Evolutionary conservation across 2,329 filamentous ascomycete genomes (phyloP).

Genomic region (Colletotrichum tropicicola): DNA sequence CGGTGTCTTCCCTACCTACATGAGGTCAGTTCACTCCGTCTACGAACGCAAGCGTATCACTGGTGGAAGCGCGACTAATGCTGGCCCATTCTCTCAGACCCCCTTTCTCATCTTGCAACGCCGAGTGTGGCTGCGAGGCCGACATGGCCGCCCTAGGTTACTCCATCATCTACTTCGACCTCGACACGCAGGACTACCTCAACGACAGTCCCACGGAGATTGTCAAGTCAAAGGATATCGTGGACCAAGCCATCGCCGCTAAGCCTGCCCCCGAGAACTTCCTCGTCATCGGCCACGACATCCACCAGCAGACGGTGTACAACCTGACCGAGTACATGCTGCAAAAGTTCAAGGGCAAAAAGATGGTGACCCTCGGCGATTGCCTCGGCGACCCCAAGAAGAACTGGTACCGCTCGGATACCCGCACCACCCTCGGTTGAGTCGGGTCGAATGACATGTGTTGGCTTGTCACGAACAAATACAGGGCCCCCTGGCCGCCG

Average conservation of each 20-base stretch:
- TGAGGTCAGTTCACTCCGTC: slow-evolving; percentile 39
- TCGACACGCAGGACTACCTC: slow-evolving; percentile 47
- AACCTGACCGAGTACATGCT: slow-evolving; percentile 49
- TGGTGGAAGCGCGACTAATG: too few relatives aligned
- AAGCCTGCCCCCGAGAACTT: slow-evolving; percentile 35
- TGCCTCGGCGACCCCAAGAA: slow-evolving; percentile 56
- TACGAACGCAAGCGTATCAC: too few relatives aligned
- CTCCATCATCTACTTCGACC: slow-evolving; percentile 45
- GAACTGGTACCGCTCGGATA: slow-evolving; percentile 54
- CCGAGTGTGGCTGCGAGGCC: slow-evolving; percentile 18
- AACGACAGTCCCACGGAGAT: slow-evolving; percentile 41
- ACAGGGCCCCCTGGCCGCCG: too few relatives aligned
- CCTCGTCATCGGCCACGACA: slow-evolving; percentile 47
- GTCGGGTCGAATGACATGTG: background rate
- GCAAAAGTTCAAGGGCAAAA: slow-evolving; percentile 44
- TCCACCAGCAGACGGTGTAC: slow-evolving; percentile 49
- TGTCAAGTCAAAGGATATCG: slow-evolving; percentile 44
- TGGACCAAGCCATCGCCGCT: slow-evolving; percentile 41
- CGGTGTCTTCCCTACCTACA: slow-evolving; percentile 63
- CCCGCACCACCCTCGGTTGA: slow-evolving; percentile 15
- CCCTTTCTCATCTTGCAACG: slow-evolving; percentile 53
- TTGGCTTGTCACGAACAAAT: too few relatives aligned
- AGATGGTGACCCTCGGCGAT: slow-evolving; percentile 57
- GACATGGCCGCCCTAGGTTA: slow-evolving; percentile 41
- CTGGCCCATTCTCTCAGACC: slow-evolving; percentile 34